A percentile compares a stretch with the other conserved stretches of the same genome.
These are phyloP conservation scores for Neurospora tetraspora DNA, from an alignment of 495 filamentous ascomycete genomes.

Conservation along the genomic window DNA sequence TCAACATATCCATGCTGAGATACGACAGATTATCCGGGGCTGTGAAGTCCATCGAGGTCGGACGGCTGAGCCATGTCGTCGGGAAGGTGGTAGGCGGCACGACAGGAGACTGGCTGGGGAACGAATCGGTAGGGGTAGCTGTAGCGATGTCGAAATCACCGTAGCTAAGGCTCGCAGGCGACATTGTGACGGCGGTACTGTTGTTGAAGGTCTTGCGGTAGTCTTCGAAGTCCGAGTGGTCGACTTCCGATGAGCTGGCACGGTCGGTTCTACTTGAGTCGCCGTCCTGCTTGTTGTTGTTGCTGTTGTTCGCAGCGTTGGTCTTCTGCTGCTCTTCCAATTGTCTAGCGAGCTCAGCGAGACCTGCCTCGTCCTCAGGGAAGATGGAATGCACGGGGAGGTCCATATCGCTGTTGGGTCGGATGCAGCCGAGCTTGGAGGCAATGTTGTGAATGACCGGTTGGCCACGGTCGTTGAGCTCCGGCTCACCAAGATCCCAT, in stretches of 20 bases:
- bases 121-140: constrained; percentile 22
- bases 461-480: constrained; percentile 45
- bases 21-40: constrained; percentile 8
- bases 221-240: constrained; percentile 43
- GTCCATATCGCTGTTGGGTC: constrained; percentile 43
- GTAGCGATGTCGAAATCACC: constrained; percentile 29
- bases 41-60: constrained; percentile 22
- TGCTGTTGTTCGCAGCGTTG: constrained; percentile 17
- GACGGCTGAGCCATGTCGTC: constrained; percentile 25
- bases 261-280: constrained; percentile 32
- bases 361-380: constrained; percentile 42
- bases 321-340: constrained; percentile 34
- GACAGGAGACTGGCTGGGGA: constrained; percentile 19
- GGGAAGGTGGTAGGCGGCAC: constrained; percentile 2
- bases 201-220: constrained; percentile 34
- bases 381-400: constrained; percentile 43
- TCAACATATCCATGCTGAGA: constrained; percentile 35
- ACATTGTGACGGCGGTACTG: constrained; percentile 31
- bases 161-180: constrained; percentile 36
- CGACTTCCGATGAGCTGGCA: constrained; percentile 42
- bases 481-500: constrained; percentile 46
- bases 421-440: constrained; percentile 46
- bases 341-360: constrained; percentile 39
- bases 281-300: constrained; percentile 22
- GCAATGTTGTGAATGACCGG: constrained; percentile 49